These are phyloP conservation scores for Colletotrichum paranaense DNA, from an alignment of 2,329 filamentous ascomycete genomes.

Conservation along the genomic window DNA sequence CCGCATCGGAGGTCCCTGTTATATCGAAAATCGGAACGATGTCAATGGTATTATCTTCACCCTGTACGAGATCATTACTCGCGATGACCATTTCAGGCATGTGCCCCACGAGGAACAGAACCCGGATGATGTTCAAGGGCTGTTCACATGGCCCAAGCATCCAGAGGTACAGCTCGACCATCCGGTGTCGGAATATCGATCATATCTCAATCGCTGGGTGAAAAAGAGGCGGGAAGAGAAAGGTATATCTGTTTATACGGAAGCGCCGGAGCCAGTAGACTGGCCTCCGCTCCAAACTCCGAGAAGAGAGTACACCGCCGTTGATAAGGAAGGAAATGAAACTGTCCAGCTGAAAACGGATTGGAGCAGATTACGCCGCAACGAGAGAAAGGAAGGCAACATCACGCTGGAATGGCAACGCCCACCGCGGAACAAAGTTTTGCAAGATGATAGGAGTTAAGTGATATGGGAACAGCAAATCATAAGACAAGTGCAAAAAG, in stretches of 20 bases:
- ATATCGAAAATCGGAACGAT: not conserved
- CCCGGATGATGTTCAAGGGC: not conserved
- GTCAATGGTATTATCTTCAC: not conserved
- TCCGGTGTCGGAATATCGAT: not conserved
- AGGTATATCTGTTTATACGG: not conserved
- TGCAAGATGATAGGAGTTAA: too few relatives aligned
- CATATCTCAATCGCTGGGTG: not conserved
- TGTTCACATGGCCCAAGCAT: not conserved
- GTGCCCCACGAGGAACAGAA: not conserved
- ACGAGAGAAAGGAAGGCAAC: not conserved
- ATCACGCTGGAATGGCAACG: not conserved
- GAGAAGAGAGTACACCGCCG: not conserved
- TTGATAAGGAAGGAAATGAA: not conserved
- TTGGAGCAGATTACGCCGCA: not conserved
- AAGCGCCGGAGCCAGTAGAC: not conserved
- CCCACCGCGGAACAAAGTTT: not conserved
- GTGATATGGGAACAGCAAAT: too few relatives aligned
- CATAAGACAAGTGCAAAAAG: too few relatives aligned
- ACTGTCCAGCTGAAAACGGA: not conserved
- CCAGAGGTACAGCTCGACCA: not conserved
- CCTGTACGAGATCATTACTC: not conserved
- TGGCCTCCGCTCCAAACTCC: not conserved
- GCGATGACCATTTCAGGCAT: not conserved
- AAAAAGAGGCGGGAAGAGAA: not conserved
- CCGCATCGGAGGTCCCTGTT: conserved; percentile 34